Percentiles rank a stretch among this genome's conserved stretches.
Conservation (phyloP, 1,139 yeast species). For the Schizosaccharomyces versatilis region DNA sequence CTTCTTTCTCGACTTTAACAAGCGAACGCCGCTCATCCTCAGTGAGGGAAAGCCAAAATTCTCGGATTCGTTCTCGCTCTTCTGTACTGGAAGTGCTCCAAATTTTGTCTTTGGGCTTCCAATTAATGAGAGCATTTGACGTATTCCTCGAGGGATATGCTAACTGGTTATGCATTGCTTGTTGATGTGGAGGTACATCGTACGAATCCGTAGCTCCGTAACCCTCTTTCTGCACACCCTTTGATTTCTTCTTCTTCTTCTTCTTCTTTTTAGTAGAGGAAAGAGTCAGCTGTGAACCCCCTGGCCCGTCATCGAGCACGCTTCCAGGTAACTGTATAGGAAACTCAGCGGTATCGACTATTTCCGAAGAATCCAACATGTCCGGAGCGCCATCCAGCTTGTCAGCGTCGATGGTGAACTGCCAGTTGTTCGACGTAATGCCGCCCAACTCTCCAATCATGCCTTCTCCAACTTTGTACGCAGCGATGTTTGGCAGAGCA, state of each 20-base stretch:
- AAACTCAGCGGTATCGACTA: neutral
- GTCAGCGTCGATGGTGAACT: neutral
- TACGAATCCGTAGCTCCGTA: slow-evolving; percentile 2
- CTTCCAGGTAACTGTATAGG: neutral
- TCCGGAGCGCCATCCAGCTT: neutral
- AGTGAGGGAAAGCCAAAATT: slow-evolving; percentile 51
- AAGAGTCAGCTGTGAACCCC: neutral
- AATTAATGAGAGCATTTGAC: slow-evolving; percentile 14
- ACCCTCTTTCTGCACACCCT: slow-evolving; percentile 10
- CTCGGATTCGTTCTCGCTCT: slow-evolving; percentile 35
- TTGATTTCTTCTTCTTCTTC: slow-evolving; percentile 13
- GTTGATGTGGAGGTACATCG: slow-evolving; percentile 2
- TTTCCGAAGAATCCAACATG: neutral
- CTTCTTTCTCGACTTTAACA: slow-evolving; percentile 45
- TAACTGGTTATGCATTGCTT: slow-evolving; percentile 3
- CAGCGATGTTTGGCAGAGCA: too few relatives aligned
- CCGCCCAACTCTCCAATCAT: neutral
- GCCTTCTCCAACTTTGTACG: too few relatives aligned
- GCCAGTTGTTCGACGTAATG: neutral
- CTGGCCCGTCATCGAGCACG: too few relatives aligned
- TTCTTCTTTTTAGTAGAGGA: neutral
- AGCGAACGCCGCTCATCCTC: slow-evolving; percentile 40
- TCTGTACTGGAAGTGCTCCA: slow-evolving; percentile 42
- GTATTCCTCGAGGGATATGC: slow-evolving; percentile 25
- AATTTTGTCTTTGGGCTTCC: slow-evolving; percentile 20